Evolutionary conservation across 176 grass and related monocot species (phyloP).

Genomic region (Bonia amplexicaulis): DNA sequence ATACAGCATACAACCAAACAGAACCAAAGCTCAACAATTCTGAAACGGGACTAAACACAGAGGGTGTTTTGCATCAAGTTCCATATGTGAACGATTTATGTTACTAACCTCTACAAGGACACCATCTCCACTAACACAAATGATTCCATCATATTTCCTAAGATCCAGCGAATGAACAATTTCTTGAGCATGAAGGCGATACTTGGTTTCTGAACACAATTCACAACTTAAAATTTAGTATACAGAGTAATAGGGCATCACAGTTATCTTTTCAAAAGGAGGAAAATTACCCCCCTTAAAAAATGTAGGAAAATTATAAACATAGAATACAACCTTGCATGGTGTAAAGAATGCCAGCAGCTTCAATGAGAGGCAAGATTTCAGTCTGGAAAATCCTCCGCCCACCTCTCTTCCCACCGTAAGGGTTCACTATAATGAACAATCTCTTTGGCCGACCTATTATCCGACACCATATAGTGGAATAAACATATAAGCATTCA

Average conservation of each 20-base stretch:
- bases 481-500: slow-evolving; percentile 15
- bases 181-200: slow-evolving; percentile 90
- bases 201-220: slow-evolving; percentile 69
- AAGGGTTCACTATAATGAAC: slow-evolving; percentile 91
- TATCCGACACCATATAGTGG: slow-evolving; percentile 6
- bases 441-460: slow-evolving; percentile 83
- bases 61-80: not conserved
- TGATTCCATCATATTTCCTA: slow-evolving; percentile 78
- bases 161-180: slow-evolving; percentile 67
- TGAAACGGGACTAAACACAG: not conserved
- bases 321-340: slow-evolving; percentile 64
- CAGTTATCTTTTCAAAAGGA: not conserved
- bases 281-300: not conserved
- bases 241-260: not conserved
- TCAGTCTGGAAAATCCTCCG: slow-evolving; percentile 58
- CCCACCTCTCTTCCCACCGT: slow-evolving; percentile 77
- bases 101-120: slow-evolving; percentile 87
- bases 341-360: slow-evolving; percentile 66
- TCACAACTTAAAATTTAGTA: slow-evolving; percentile 18
- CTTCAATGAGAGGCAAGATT: slow-evolving; percentile 70
- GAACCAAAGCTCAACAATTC: not conserved
- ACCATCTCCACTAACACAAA: slow-evolving; percentile 97
- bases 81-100: not conserved
- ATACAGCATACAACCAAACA: not conserved
- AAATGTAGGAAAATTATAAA: not conserved